phyloP scores from a whole-genome alignment of 805 yeast species.

The Candida pseudofarinosa region DNA sequence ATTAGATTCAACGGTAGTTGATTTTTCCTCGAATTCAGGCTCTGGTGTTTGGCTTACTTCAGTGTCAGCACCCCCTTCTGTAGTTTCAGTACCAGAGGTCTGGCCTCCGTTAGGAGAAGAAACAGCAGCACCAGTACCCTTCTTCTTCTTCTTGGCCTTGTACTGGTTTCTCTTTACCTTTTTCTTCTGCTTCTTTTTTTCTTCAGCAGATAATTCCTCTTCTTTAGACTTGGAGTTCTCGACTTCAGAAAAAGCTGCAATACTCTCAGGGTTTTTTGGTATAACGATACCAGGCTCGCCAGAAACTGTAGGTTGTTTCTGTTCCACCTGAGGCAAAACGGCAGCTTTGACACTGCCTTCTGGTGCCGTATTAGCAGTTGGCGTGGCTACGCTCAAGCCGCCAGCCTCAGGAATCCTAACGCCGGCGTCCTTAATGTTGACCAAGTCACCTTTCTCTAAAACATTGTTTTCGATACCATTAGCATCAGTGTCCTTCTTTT shows the following conservation, averaged over 20 bases:
- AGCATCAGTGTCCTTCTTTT: conserved; percentile 43
- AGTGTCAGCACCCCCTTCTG: conserved; percentile 10
- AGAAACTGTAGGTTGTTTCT: conserved; percentile 32
- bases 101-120: conserved; percentile 8
- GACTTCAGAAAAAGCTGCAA: conserved; percentile 60
- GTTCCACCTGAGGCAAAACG: conserved; percentile 41
- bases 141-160: conserved; percentile 39
- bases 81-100: conserved; percentile 12
- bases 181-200: conserved; percentile 39
- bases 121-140: conserved; percentile 14
- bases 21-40: conserved; percentile 9
- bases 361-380: conserved; percentile 44
- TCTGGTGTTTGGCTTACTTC: conserved; percentile 18
- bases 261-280: conserved; percentile 60
- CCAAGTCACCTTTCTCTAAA: conserved; percentile 35
- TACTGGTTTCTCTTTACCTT: conserved; percentile 42
- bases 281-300: conserved; percentile 76
- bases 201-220: conserved; percentile 27
- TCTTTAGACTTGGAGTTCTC: conserved; percentile 45
- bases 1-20: conserved; percentile 1
- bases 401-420: conserved; percentile 31
- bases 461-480: conserved; percentile 52
- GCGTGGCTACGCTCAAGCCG: conserved; percentile 30
- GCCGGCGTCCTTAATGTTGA: conserved; percentile 10
- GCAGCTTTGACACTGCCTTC: conserved; percentile 23